Evolutionary conservation across 257 asterid species (phyloP), one percentile per base, ranked within the genome.

Genomic region (Phtheirospermum japonicum): DNA sequence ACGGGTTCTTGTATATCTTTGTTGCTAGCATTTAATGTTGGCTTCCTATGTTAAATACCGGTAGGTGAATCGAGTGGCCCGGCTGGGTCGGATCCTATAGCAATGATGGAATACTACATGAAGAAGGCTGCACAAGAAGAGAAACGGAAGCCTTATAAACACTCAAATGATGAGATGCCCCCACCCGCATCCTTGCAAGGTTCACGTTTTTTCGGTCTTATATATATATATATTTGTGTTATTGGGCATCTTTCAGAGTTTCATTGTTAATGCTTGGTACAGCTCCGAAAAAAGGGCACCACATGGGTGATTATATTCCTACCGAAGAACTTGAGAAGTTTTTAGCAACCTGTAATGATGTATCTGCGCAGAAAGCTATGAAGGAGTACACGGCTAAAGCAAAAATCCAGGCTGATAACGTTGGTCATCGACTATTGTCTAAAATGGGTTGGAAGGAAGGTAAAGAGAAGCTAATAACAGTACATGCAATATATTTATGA

Each of bases 391-490:
- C 86, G 26, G 97, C 81, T 17, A 88, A 43, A 72, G 68, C 82
- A 9, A 84, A 75, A 76, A 91, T 91, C 40, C 98, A 91, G 86
- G 97, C 98, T 61, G 95, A 92, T 80, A 92, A 92, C 73, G 88
- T 88, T 63, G 98, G 98, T 57, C 97, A 86, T 79, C 80, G 65
- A 71, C 98, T 91, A 59, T 67, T 88, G 49, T 86, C 96, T 0
- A 92, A 88, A 84, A 91, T 91, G 97, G 98, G 98, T 56, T 92
- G 98, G 98, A 88, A 74, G 74, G 98, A 92, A 84, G 98, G 98
- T 91, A 80, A 73, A 23, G 16, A 40, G 51, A 62, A 17, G 16
- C 30, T 61, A 70, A 46, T 48, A 50, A 59, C 67, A 68, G 31
- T 66, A 83, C 95, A 82, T 63, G 86, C 83, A 65, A 23, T 23